phyloP scores from a whole-genome alignment of 768 basidiomycete genomes.

The Suillus subaureus region DNA sequence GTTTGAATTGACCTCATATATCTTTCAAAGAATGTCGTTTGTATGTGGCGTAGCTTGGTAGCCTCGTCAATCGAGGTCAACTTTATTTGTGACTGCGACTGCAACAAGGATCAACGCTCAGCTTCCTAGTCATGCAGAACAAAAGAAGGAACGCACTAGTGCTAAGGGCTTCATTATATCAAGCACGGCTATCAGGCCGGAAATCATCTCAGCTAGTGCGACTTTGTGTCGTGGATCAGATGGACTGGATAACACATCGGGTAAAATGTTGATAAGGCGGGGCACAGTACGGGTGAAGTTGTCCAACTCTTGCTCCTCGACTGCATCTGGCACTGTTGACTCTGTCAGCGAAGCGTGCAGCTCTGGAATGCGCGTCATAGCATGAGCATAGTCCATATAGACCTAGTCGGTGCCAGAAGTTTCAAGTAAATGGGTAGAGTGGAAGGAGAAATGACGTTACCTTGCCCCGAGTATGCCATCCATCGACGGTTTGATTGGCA shows the following conservation, averaged over 20 bases:
- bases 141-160: conserved; percentile 48
- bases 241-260: conserved; percentile 63
- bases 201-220: conserved; percentile 73
- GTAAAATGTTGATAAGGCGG: conserved; percentile 65
- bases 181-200: conserved; percentile 57
- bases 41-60: conserved; percentile 63
- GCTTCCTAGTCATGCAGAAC: conserved; percentile 7
- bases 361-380: conserved; percentile 60
- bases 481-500: conserved; percentile 55
- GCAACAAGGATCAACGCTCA: conserved; percentile 3
- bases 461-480: conserved; percentile 87
- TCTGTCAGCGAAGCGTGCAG: conserved; percentile 48
- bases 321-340: conserved; percentile 46
- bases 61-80: conserved; percentile 53
- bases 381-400: conserved; percentile 72
- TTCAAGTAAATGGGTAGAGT: conserved; percentile 12
- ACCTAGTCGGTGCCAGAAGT: conserved; percentile 41
- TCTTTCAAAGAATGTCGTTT: conserved; percentile 61
- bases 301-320: conserved; percentile 57
- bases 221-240: conserved; percentile 67
- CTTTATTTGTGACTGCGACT: conserved; percentile 47
- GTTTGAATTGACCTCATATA: conserved; percentile 61
- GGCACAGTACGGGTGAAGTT: conserved; percentile 61
- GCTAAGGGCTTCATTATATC: conserved; percentile 62
- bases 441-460: conserved; percentile 38